Evolutionary conservation across 495 filamentous ascomycete species (phyloP).

Genomic region (Pyrenula aspistea): DNA sequence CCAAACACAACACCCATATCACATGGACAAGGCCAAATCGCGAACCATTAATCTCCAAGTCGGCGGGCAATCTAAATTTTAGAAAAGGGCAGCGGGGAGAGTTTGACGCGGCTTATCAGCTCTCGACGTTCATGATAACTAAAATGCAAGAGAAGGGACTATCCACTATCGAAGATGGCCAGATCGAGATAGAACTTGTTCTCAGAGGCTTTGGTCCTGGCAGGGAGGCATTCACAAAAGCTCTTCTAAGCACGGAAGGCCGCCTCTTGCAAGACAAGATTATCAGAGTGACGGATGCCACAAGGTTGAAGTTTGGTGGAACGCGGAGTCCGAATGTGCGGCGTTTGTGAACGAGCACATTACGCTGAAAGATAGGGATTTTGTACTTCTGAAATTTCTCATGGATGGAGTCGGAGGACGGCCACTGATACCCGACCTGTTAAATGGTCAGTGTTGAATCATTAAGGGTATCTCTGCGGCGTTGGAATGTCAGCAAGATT

Average conservation of each 20-base stretch:
- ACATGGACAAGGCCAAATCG: conserved; percentile 75
- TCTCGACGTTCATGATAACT: conserved; percentile 64
- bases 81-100: conserved; percentile 61
- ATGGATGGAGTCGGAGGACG: too few relatives aligned
- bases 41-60: conserved; percentile 60
- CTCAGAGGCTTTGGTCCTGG: conserved; percentile 75
- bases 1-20: conserved; percentile 89
- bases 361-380: too few relatives aligned
- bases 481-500: too few relatives aligned
- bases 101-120: conserved; percentile 91
- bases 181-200: conserved; percentile 57
- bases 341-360: conserved; percentile 48
- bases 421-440: too few relatives aligned
- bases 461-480: too few relatives aligned
- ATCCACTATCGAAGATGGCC: conserved; percentile 30
- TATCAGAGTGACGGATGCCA: conserved; percentile 65
- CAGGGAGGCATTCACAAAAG: conserved; percentile 80
- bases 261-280: conserved; percentile 57
- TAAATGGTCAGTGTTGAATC: too few relatives aligned
- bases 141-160: conserved; percentile 63
- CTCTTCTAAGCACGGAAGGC: conserved; percentile 76
- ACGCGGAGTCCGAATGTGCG: conserved; percentile 71
- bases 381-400: too few relatives aligned
- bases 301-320: conserved; percentile 90
- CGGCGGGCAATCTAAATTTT: conserved; percentile 77